Evolutionary conservation across 371 early-diverging fungal genomes (phyloP).

Genomic region (Mortierella sp.): DNA sequence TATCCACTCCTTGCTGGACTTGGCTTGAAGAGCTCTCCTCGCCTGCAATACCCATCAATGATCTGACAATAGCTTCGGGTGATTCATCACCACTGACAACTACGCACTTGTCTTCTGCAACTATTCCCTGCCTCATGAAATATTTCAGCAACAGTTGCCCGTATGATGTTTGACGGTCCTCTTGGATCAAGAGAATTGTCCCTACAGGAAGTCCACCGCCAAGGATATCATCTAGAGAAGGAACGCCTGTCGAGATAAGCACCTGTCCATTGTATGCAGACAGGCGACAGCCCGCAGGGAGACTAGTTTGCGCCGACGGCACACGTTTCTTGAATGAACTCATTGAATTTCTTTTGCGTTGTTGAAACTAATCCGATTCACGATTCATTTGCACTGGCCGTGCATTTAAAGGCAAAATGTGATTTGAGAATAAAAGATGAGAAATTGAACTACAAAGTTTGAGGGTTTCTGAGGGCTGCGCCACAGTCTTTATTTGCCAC

Average conservation of each 20-base stretch:
- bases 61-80: slow-evolving; percentile 66
- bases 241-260: slow-evolving; percentile 88
- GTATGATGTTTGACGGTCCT: slow-evolving; percentile 89
- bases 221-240: slow-evolving; percentile 88
- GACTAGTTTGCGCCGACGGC: slow-evolving; percentile 72
- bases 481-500: slow-evolving; percentile 13
- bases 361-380: background rate
- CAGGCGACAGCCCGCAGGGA: slow-evolving; percentile 82
- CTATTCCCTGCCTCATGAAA: slow-evolving; percentile 89
- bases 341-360: slow-evolving; percentile 53
- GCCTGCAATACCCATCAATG: slow-evolving; percentile 73
- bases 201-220: slow-evolving; percentile 93
- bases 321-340: slow-evolving; percentile 78
- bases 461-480: slow-evolving; percentile 5
- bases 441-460: background rate
- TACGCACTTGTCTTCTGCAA: slow-evolving; percentile 79
- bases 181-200: slow-evolving; percentile 81
- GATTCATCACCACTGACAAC: slow-evolving; percentile 77
- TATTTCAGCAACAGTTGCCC: slow-evolving; percentile 84
- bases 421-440: background rate
- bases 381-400: background rate
- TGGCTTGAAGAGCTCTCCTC: slow-evolving; percentile 55
- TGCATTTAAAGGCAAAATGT: background rate
- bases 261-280: slow-evolving; percentile 86
- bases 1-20: slow-evolving; percentile 59